Conservation (phyloP, 352 stramenopile species). For the Plasmopara viticola region DNA sequence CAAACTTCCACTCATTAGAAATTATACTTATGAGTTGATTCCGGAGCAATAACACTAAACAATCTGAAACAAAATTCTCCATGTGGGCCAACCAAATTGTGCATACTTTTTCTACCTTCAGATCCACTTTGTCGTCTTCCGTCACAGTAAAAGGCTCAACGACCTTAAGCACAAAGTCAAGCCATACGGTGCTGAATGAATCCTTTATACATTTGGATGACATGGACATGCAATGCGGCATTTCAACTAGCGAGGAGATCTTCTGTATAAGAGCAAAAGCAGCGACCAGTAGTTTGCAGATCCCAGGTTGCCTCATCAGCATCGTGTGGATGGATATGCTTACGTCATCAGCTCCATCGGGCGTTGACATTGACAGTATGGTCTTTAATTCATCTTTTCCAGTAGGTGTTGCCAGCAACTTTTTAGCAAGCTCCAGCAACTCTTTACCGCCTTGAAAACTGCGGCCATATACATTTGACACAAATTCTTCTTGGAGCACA, state of each 20-base stretch:
- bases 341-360: neutral
- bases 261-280: constrained; percentile 18
- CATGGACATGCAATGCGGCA: constrained; percentile 5
- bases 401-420: neutral
- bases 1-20: constrained; percentile 43
- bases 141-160: constrained; percentile 4
- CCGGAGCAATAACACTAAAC: constrained; percentile 22
- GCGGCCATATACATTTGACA: constrained; percentile 25
- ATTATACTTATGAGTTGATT: constrained; percentile 27
- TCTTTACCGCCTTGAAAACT: constrained; percentile 3
- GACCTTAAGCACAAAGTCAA: constrained; percentile 14
- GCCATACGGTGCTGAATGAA: constrained; percentile 14
- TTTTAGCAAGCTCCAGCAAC: neutral
- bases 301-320: constrained; percentile 9
- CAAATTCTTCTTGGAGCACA: constrained; percentile 28
- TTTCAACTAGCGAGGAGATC: constrained; percentile 11
- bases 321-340: constrained; percentile 4
- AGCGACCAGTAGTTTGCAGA: constrained; percentile 20
- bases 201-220: constrained; percentile 10
- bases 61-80: constrained; percentile 18
- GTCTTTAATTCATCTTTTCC: constrained; percentile 6
- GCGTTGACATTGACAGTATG: neutral
- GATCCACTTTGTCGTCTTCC: constrained; percentile 4
- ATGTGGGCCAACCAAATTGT: constrained; percentile 17
- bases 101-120: constrained; percentile 3